phyloP scores from a whole-genome alignment of 306 rosid genomes.

The Malus sylvestris region DNA sequence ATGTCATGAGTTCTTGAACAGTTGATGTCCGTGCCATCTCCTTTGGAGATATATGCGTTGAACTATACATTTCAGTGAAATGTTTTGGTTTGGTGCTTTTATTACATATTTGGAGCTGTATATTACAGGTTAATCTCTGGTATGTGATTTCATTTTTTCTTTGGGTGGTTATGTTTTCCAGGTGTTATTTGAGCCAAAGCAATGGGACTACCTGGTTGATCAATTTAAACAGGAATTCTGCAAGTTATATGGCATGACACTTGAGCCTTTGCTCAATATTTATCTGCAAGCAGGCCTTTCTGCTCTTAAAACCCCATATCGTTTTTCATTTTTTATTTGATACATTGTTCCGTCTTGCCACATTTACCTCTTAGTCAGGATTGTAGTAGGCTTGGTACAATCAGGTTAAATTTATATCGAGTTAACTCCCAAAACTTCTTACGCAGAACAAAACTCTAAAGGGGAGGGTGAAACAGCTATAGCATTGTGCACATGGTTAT shows the following conservation, averaged over 20 bases:
- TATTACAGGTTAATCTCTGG: background rate
- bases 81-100: background rate
- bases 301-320: conserved; percentile 96
- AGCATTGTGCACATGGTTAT: background rate
- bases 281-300: conserved; percentile 96
- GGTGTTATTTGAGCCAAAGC: conserved; percentile 86
- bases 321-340: conserved; percentile 8
- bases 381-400: background rate
- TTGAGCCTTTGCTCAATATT: conserved; percentile 83
- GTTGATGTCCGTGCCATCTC: background rate
- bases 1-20: background rate
- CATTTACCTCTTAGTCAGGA: background rate
- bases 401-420: background rate
- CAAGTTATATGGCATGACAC: conserved; percentile 94
- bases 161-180: conserved; percentile 27
- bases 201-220: conserved; percentile 84
- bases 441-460: background rate
- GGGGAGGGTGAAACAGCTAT: background rate
- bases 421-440: background rate
- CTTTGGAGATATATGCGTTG: background rate
- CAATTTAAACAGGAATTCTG: conserved; percentile 94
- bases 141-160: conserved; percentile 5
- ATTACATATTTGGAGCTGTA: conserved; percentile 7
- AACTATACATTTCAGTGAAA: background rate
- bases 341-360: background rate